Percentiles rank a stretch among this genome's conserved stretches.
These are phyloP conservation scores for Ceratocystis papillata DNA, from an alignment of 2,329 filamentous ascomycete genomes.

Conservation along the genomic window DNA sequence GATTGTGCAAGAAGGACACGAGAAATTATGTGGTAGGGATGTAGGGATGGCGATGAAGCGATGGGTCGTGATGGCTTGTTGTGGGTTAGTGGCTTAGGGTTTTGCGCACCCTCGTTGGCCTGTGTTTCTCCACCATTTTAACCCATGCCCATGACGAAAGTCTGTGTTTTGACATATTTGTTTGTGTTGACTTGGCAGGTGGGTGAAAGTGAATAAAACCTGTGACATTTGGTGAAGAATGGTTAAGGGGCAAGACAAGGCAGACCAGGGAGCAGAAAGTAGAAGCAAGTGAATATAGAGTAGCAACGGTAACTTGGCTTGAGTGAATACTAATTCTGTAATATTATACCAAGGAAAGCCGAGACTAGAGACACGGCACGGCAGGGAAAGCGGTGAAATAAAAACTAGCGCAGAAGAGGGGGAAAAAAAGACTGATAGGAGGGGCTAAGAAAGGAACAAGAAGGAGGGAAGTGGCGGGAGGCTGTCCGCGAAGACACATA, in stretches of 20 bases:
- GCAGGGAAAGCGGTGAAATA: not conserved
- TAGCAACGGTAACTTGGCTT: not conserved
- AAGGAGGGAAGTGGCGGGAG: too few relatives aligned
- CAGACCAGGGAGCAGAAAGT: not conserved
- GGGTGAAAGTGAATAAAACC: not conserved
- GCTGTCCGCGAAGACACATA: too few relatives aligned
- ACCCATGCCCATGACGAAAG: constrained; percentile 7
- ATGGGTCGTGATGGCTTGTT: too few relatives aligned
- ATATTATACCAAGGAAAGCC: not conserved
- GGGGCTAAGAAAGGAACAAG: too few relatives aligned
- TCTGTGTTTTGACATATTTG: not conserved
- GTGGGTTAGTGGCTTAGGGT: too few relatives aligned
- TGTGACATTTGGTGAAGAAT: not conserved
- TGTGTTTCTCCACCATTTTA: not conserved
- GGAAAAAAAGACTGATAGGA: too few relatives aligned
- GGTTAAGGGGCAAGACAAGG: not conserved
- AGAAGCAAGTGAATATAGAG: not conserved
- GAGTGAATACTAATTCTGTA: not conserved
- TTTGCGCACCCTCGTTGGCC: too few relatives aligned
- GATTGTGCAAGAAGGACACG: not conserved
- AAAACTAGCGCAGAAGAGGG: not conserved
- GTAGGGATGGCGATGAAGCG: too few relatives aligned
- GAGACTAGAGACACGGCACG: not conserved
- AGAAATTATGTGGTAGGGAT: not conserved
- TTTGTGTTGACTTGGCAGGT: not conserved